Evolutionary conservation across 2,329 filamentous ascomycete species (phyloP), one percentile per base, ranked within the genome.

Genomic region (Penicillium sp.): DNA sequence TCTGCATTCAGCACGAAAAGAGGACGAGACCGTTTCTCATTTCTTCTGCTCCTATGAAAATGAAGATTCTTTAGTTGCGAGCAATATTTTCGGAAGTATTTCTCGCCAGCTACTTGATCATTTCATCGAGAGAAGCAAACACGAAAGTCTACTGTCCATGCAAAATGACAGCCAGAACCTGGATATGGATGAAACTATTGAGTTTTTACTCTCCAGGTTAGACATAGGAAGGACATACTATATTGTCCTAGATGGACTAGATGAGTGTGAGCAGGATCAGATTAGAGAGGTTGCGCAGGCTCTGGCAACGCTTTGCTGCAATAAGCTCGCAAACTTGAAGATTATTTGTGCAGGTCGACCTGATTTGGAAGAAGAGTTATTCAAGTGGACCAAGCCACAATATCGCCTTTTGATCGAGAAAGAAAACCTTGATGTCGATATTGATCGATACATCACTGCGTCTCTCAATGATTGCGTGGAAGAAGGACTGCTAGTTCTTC

Each of bases 51-150:
- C 30, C 9, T 33, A 13, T 33, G 30, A 33, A 4, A 33, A 5
- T 9, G 30, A 17, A 9, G 30, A 33, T 42, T 52, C 60, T 9
- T 42, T 61, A n/a, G 50, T 56, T 17, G 53, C 57, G 1, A 49
- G 52, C 29, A 59, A 30, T 13, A 60, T 64, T 13, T 13, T 64
- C 18, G 60, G 60, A 30, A 60, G 54, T 33, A 23, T 64, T 18
- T 52, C 49, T 36, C 46, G 56, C 41, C 60, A 63, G 51, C 40
- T 62, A 13, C 17, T 63, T 3, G 51, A 57, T 12, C 18, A 13
- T 29, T 27, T 18, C 10, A 46, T 24, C 17, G 4, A 44, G 23
- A 15, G 30, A 17, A 33, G 30, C 15, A n/a, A 33, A 5, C 30
- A 33, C 15, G 30, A 33, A 17, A 33, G 8, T 17, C 30, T 33